Conservation (phyloP, 176 grass and related monocot species). For the Oryza australiensis region DNA sequence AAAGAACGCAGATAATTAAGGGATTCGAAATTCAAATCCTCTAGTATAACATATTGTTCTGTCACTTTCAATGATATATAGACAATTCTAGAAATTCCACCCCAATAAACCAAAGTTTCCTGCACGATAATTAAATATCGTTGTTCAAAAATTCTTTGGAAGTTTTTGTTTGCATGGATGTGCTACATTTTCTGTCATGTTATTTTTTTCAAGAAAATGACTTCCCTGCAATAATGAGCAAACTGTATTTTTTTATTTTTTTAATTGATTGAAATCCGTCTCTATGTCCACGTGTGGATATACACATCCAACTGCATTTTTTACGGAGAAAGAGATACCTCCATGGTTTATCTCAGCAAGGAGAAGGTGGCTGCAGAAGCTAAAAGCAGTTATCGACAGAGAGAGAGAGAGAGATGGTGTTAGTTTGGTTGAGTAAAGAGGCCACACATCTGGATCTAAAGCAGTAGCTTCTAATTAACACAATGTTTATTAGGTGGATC, state of each 20-base stretch:
- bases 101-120: not conserved
- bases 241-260: not conserved
- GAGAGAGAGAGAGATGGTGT: constrained; percentile 18
- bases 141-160: not conserved
- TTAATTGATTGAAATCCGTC: too few relatives aligned
- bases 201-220: not conserved
- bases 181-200: not conserved
- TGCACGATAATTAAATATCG: not conserved
- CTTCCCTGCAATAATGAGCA: not conserved
- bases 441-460: constrained; percentile 24
- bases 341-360: constrained; percentile 16
- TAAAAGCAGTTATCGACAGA: constrained; percentile 27
- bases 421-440: constrained; percentile 34
- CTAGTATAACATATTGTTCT: not conserved
- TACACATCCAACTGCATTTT: too few relatives aligned
- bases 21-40: not conserved
- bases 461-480: constrained; percentile 2
- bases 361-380: constrained; percentile 27
- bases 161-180: not conserved
- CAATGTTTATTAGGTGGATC: constrained; percentile 10
- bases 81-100: not conserved
- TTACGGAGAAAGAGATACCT: not conserved
- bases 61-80: not conserved
- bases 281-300: too few relatives aligned
- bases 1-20: not conserved